Evolutionary conservation across 768 basidiomycete genomes (phyloP).

Genomic region (Rhodotorula babjevae): DNA sequence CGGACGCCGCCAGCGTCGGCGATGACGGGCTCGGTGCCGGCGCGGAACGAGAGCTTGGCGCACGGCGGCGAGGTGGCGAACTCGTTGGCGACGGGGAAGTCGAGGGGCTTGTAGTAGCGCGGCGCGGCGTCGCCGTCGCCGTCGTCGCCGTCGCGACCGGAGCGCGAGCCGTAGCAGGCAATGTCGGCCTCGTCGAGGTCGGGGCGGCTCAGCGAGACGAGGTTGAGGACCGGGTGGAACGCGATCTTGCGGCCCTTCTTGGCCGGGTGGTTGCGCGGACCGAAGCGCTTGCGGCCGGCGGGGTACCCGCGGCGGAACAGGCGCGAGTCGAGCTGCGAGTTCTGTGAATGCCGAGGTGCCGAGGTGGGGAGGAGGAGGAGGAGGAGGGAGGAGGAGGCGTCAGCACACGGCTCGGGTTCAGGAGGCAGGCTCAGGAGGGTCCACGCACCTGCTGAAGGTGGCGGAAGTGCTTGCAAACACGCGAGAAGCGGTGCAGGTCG

Average conservation of each 20-base stretch:
- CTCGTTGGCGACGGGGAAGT: conserved; percentile 4
- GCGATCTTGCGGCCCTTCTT: not conserved
- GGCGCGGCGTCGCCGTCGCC: not conserved
- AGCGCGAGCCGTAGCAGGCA: too few relatives aligned
- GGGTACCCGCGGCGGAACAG: not conserved
- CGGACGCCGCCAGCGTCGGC: not conserved
- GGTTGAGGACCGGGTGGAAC: conserved; percentile 6
- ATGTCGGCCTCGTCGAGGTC: not conserved
- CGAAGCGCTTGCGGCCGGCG: not conserved
- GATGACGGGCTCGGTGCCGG: not conserved
- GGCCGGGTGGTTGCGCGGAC: not conserved
- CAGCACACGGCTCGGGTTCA: too few relatives aligned
- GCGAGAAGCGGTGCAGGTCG: conserved; percentile 14
- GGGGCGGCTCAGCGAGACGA: not conserved
- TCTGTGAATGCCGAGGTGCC: not conserved
- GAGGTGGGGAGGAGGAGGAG: too few relatives aligned
- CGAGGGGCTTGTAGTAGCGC: not conserved
- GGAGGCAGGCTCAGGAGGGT: not conserved
- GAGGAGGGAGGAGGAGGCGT: not conserved
- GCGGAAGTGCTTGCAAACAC: conserved; percentile 11
- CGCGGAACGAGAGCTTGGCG: not conserved
- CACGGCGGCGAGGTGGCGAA: conserved; percentile 3
- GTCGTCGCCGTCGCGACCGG: not conserved
- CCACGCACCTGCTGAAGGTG: not conserved
- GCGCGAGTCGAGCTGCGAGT: not conserved